Percentiles rank a stretch among this genome's conserved stretches.
Evolutionary conservation across 495 filamentous ascomycete species (phyloP).

Genomic region (Penicillium cataractarum): DNA sequence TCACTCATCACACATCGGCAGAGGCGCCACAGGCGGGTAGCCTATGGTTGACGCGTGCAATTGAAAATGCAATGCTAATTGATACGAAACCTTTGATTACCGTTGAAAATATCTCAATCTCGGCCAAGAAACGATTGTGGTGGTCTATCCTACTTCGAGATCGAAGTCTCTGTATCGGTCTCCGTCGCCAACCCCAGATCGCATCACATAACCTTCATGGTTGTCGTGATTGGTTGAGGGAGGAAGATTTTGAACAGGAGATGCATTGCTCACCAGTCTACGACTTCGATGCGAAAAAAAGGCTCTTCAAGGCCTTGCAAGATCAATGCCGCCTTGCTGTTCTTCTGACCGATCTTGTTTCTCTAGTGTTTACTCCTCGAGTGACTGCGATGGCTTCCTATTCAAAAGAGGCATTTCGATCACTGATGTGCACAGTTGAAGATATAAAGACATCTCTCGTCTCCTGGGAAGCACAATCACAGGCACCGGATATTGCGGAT

Average conservation of each 20-base stretch:
- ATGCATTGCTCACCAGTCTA: constrained; percentile 47
- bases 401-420: constrained; percentile 20
- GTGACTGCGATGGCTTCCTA: constrained; percentile 16
- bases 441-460: constrained; percentile 24
- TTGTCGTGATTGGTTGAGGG: constrained; percentile 34
- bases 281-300: constrained; percentile 42
- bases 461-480: constrained; percentile 26
- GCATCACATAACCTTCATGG: constrained; percentile 42
- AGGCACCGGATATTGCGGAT: background rate
- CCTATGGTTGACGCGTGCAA: constrained; percentile 49
- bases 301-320: constrained; percentile 45
- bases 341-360: constrained; percentile 49
- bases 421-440: constrained; percentile 16
- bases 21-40: constrained; percentile 47
- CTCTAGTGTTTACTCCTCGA: constrained; percentile 42
- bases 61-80: constrained; percentile 50
- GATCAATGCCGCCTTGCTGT: constrained; percentile 51
- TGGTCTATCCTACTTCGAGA: constrained; percentile 57
- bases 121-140: constrained; percentile 49
- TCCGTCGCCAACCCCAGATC: constrained; percentile 52
- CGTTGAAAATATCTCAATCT: constrained; percentile 20
- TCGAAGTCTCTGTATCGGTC: constrained; percentile 50
- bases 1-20: constrained; percentile 43
- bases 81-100: constrained; percentile 35
- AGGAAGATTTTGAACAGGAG: constrained; percentile 49